Conservation (phyloP, 768 basidiomycete genomes). For the Paxillus rubicundulus region DNA sequence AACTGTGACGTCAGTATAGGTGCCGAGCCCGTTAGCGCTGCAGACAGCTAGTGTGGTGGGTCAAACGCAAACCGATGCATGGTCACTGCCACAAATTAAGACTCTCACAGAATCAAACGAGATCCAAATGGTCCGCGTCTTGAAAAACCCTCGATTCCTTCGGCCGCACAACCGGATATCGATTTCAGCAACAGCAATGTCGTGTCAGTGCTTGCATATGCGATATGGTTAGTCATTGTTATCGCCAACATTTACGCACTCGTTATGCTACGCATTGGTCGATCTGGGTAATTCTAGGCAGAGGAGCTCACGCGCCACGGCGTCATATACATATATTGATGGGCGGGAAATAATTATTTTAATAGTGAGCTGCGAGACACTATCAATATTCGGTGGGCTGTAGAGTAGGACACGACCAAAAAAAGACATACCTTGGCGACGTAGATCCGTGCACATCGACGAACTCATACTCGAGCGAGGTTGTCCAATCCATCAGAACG, state of each 20-base stretch:
- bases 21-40: not conserved
- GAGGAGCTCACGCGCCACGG: no score
- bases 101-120: not conserved
- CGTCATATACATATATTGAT: no score
- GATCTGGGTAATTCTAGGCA: conserved; percentile 3
- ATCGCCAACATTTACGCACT: conserved; percentile 54
- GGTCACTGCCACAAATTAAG: not conserved
- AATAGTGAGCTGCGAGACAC: no score
- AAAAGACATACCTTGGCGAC: no score
- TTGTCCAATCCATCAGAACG: conserved; percentile 33
- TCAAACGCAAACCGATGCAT: conserved; percentile 10
- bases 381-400: no score
- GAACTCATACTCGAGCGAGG: not conserved
- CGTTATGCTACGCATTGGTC: conserved; percentile 39
- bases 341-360: no score
- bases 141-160: conserved; percentile 3
- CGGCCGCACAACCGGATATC: conserved; percentile 12
- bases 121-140: not conserved
- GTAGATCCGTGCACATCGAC: not conserved
- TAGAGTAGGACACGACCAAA: no score
- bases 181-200: conserved; percentile 41
- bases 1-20: conserved; percentile 27
- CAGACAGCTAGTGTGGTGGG: not conserved
- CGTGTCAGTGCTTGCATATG: conserved; percentile 42
- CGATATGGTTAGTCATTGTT: conserved; percentile 46